phyloP scores from a whole-genome alignment of 139 green algal species.

The Mesotaenium endlicherianum region DNA sequence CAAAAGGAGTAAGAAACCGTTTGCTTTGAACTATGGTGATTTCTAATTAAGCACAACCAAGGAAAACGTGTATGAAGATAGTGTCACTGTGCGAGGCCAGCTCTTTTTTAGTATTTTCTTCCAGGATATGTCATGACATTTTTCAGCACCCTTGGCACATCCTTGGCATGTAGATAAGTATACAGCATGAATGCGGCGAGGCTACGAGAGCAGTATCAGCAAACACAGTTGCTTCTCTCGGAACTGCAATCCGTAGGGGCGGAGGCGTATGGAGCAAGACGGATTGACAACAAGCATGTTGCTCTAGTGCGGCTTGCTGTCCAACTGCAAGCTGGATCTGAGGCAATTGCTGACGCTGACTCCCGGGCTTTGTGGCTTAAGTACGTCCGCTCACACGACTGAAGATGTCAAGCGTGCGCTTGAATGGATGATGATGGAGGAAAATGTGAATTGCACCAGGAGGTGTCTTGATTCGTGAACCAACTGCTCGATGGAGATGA shows the following conservation, averaged over 20 bases:
- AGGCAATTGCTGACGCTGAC: background rate
- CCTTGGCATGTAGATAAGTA: no score
- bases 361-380: background rate
- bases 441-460: background rate
- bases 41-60: no score
- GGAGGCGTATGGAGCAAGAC: background rate
- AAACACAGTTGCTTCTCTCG: background rate
- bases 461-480: background rate
- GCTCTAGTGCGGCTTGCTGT: background rate
- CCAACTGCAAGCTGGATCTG: background rate
- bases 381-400: background rate
- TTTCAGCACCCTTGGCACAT: no score
- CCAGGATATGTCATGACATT: no score
- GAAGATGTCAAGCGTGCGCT: background rate
- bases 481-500: no score
- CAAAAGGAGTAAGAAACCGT: no score
- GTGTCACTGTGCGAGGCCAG: no score
- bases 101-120: no score
- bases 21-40: no score
- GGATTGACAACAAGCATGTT: background rate
- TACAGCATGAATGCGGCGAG: conserved; percentile 9
- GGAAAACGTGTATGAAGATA: no score
- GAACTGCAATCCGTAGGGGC: background rate
- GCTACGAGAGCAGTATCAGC: conserved; percentile 2
- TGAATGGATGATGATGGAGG: background rate